phyloP scores from a whole-genome alignment of 2,329 filamentous ascomycete species.

The Trichoderma brevicompactum region DNA sequence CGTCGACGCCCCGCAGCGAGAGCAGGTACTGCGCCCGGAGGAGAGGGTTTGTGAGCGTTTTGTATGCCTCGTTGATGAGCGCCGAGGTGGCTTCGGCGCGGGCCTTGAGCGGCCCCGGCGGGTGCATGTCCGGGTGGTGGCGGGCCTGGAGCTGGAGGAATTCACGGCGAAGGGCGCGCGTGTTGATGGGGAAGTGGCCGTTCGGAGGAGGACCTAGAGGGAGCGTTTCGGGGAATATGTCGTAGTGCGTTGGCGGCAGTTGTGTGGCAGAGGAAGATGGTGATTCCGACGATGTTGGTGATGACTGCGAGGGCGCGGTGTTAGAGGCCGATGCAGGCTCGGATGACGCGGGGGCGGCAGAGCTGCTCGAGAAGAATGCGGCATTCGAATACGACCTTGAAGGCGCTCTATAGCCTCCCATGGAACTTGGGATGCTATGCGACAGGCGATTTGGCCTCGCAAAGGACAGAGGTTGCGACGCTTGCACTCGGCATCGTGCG shows the following conservation, averaged over 20 bases:
- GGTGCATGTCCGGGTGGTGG: slow-evolving; percentile 73
- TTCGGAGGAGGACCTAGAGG: slow-evolving; percentile 75
- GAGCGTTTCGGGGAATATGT: slow-evolving; percentile 82
- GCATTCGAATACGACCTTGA: background rate
- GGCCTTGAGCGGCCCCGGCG: slow-evolving; percentile 54
- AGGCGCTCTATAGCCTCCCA: background rate
- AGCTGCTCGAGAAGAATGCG: background rate
- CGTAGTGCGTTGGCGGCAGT: slow-evolving; percentile 68
- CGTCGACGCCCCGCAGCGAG: slow-evolving; percentile 72
- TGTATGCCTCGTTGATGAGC: slow-evolving; percentile 89
- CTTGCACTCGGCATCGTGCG: slow-evolving; percentile 42
- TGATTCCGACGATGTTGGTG: slow-evolving; percentile 16
- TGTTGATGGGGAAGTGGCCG: slow-evolving; percentile 76
- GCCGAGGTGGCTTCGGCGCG: slow-evolving; percentile 78
- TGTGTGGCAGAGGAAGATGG: background rate
- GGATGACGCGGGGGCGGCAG: background rate
- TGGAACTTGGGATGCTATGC: background rate
- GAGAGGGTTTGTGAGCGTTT: slow-evolving; percentile 78
- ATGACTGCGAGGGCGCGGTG: slow-evolving; percentile 5
- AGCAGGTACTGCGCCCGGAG: slow-evolving; percentile 88
- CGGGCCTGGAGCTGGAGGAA: slow-evolving; percentile 82
- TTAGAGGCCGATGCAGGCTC: background rate
- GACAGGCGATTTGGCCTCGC: background rate
- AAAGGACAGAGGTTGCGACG: slow-evolving; percentile 34
- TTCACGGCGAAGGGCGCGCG: slow-evolving; percentile 73